These are phyloP conservation scores for Pseudodiploospora longispora DNA, from an alignment of 2,329 filamentous ascomycete species.

Conservation along the genomic window DNA sequence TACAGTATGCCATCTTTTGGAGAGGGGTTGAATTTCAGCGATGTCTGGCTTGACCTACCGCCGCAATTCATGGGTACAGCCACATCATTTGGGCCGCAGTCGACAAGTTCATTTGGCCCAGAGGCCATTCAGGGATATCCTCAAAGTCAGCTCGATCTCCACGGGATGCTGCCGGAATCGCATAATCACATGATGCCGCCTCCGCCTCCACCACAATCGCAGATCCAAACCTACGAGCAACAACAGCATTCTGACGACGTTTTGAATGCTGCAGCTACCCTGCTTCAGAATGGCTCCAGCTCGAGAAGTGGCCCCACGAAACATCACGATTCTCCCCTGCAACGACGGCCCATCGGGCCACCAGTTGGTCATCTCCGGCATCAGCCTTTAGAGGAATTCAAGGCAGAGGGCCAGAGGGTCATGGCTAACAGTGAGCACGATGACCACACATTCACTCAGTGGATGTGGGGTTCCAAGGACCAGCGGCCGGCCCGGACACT, in stretches of 20 bases:
- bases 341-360: constrained; percentile 22
- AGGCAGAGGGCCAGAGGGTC: constrained; percentile 29
- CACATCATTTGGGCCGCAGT: constrained; percentile 53
- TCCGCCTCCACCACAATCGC: constrained; percentile 22
- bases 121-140: constrained; percentile 14
- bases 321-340: constrained; percentile 15
- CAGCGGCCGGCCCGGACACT: constrained; percentile 23
- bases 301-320: constrained; percentile 15
- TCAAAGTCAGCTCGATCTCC: constrained; percentile 9
- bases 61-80: constrained; percentile 58
- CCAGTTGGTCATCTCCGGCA: constrained; percentile 34
- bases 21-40: constrained; percentile 41
- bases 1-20: constrained; percentile 42
- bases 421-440: constrained; percentile 19
- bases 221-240: constrained; percentile 8
- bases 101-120: constrained; percentile 16
- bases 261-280: constrained; percentile 45
- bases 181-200: constrained; percentile 25
- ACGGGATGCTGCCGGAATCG: constrained; percentile 15
- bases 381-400: constrained; percentile 35
- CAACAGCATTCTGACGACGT: constrained; percentile 43
- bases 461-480: constrained; percentile 30
- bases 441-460: constrained; percentile 32
- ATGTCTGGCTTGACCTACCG: constrained; percentile 51
- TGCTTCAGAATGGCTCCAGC: constrained; percentile 36